These are phyloP conservation scores for Tephrocybe sp. DNA, from an alignment of 768 basidiomycete species.

Conservation along the genomic window DNA sequence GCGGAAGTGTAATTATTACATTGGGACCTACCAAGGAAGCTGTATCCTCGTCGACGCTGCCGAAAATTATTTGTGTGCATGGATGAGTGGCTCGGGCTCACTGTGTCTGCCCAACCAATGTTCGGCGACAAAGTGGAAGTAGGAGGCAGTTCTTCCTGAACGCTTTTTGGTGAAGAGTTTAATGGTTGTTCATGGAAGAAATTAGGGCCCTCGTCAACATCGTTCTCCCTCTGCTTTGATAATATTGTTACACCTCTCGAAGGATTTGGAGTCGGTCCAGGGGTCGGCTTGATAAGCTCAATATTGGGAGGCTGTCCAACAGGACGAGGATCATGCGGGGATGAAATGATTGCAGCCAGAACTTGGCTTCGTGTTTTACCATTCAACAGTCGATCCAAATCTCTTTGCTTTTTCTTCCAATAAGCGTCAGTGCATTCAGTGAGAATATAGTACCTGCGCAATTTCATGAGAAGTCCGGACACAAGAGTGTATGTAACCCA, in stretches of 20 bases:
- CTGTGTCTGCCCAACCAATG: neutral
- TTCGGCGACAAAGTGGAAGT: slow-evolving; percentile 9
- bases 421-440: slow-evolving; percentile 41
- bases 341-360: slow-evolving; percentile 23
- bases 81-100: slow-evolving; percentile 6
- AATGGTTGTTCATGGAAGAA: slow-evolving; percentile 27
- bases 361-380: slow-evolving; percentile 12
- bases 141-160: slow-evolving; percentile 22
- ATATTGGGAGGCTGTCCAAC: slow-evolving; percentile 10
- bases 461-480: neutral
- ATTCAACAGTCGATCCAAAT: neutral
- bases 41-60: slow-evolving; percentile 10
- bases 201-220: slow-evolving; percentile 1
- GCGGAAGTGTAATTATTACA: neutral
- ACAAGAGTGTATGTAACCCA: slow-evolving; percentile 20
- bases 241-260: slow-evolving; percentile 2
- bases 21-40: slow-evolving; percentile 11
- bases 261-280: slow-evolving; percentile 16
- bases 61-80: slow-evolving; percentile 7
- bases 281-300: slow-evolving; percentile 21
- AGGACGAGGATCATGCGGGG: slow-evolving; percentile 16
- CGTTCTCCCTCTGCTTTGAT: neutral
- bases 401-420: slow-evolving; percentile 15
- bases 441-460: slow-evolving; percentile 39
- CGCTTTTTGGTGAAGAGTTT: slow-evolving; percentile 31